Base-by-base conservation (phyloP, 2,329 filamentous ascomycete genomes). In the Pezicula neosporulosa region DNA sequence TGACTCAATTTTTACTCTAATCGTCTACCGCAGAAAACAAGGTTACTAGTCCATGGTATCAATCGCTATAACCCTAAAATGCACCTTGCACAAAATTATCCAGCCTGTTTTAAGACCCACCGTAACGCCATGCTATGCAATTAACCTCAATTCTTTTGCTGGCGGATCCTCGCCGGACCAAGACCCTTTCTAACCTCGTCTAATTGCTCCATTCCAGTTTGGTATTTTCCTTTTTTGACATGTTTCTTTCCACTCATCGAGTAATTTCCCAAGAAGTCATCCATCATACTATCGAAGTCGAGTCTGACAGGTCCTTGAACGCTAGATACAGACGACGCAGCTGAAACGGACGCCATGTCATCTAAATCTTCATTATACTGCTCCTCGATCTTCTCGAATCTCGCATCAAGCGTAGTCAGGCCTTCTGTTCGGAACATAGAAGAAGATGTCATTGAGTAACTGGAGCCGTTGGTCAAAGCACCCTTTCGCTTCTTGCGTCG, bases 401-500 rank as follows among this genome's bases (percentile, higher is more conserved):
- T 83, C 44, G 87, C 87, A 67, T 99, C 95, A 6, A 99, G 77
- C 1, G 95, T 79, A 1, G 85, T 85, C 54, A 95, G 81, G 39
- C 91, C 90, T 63, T 97, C 93, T 1, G 92, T 99, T 50, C 94
- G 84, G 47, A 90, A 85, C 16, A 96, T 77, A 0, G 90, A 87
- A 0, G 91, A 95, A 1, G 89, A 95, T 0, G 89, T 91, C 92
- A 96, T 96, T 48, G 89, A 94, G 71, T 94, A 96, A 52, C 82
- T 85, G 1, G 91, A 94, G 1, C 89, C 87, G 58, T 88, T 90
- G 3, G 93, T 97, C 68, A 95, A 73, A 2, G 94, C 93, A 43
- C 92, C 93, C 76, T 96, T 97, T 66, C 93, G 85, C 81, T 96
- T 97, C 85, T 97, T 97, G 55, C 80, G 81, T 48, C 89, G 83